Evolutionary conservation across 345 rosid genomes (phyloP).

Genomic region (Citrus trifoliata): DNA sequence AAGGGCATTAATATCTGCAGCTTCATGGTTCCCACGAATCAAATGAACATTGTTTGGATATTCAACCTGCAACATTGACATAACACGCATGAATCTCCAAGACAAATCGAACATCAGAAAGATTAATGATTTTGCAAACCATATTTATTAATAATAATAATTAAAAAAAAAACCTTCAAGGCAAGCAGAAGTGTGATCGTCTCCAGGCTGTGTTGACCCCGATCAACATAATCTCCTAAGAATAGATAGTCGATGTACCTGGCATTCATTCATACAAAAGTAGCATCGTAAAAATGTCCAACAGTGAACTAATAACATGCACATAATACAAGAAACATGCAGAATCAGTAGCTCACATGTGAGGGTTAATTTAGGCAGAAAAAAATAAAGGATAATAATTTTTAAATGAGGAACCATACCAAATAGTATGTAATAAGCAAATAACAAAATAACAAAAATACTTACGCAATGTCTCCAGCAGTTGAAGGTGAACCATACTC

Average conservation of each 20-base stretch:
- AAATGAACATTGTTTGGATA: constrained; percentile 83
- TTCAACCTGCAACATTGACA: constrained; percentile 65
- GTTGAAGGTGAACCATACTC: constrained; percentile 98
- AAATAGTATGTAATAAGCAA: background rate
- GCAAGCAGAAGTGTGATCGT: constrained; percentile 94
- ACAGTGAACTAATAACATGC: background rate
- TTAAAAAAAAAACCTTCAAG: constrained; percentile 56
- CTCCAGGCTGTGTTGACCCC: constrained; percentile 99
- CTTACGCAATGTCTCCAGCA: constrained; percentile 99
- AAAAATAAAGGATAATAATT: background rate
- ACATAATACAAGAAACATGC: background rate
- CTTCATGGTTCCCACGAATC: constrained; percentile 99
- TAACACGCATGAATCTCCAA: constrained; percentile 17
- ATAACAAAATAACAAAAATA: background rate
- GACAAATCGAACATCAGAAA: constrained; percentile 12
- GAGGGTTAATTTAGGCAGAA: background rate
- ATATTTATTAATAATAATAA: background rate
- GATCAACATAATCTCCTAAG: constrained; percentile 98
- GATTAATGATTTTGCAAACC: background rate
- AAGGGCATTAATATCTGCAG: constrained; percentile 98
- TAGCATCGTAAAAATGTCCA: constrained; percentile 13
- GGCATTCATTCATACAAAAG: constrained; percentile 31
- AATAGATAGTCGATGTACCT: constrained; percentile 98
- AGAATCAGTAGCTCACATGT: background rate
- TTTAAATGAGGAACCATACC: background rate